Evolutionary conservation across 2,329 filamentous ascomycete genomes (phyloP).

Genomic region (Cercospora sp.): DNA sequence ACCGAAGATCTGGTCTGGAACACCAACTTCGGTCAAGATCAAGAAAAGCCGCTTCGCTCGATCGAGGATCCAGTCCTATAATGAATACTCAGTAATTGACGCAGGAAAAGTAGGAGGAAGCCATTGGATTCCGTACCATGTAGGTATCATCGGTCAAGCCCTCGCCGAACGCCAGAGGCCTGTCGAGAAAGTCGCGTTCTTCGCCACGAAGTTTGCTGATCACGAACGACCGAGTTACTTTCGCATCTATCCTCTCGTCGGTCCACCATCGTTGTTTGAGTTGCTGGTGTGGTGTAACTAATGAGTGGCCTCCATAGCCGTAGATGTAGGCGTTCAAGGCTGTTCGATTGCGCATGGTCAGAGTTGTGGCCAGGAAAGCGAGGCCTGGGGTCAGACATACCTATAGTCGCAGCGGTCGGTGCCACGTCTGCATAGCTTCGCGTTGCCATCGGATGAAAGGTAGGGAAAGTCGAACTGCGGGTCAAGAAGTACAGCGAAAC

Average conservation of each 20-base stretch:
- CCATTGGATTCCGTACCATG: conserved; percentile 43
- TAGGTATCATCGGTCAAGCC: conserved; percentile 72
- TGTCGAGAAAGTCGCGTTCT: conserved; percentile 63
- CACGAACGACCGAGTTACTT: conserved; percentile 69
- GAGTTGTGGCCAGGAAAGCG: conserved; percentile 48
- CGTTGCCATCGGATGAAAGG: conserved; percentile 35
- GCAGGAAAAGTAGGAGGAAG: not conserved
- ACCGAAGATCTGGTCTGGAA: conserved; percentile 73
- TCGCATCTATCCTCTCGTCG: conserved; percentile 65
- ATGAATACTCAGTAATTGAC: not conserved
- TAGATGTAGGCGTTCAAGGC: conserved; percentile 54
- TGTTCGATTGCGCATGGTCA: conserved; percentile 17
- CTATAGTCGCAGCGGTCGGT: conserved; percentile 42
- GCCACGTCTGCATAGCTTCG: conserved; percentile 40
- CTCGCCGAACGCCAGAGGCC: conserved; percentile 66
- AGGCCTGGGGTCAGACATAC: conserved; percentile 53
- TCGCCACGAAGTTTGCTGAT: conserved; percentile 63
- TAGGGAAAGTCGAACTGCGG: not conserved
- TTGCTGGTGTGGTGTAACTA: conserved; percentile 52
- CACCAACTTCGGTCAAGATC: conserved; percentile 67
- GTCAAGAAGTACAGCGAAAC: not conserved
- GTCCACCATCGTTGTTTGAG: conserved; percentile 69
- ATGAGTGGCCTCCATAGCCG: conserved; percentile 52
- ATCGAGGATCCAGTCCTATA: conserved; percentile 67
- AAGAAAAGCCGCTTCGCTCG: conserved; percentile 71